Percentiles rank a stretch among this genome's conserved stretches.
These are phyloP conservation scores for Scleroderma bovista DNA, from an alignment of 768 basidiomycete genomes.

Conservation along the genomic window DNA sequence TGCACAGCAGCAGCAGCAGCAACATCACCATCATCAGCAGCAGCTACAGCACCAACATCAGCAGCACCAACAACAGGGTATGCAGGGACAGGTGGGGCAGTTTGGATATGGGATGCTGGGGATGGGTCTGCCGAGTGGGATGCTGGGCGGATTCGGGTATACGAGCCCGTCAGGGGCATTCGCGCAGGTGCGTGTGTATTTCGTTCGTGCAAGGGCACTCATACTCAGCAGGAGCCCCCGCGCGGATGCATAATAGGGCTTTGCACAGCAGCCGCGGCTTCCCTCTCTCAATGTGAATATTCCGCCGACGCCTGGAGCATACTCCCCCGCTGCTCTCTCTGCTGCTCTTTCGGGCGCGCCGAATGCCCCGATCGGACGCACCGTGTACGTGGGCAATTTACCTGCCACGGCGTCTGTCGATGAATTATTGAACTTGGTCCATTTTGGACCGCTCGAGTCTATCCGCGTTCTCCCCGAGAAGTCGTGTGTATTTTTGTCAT, in stretches of 20 bases:
- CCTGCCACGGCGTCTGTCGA: conserved; percentile 95
- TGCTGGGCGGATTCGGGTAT: conserved; percentile 71
- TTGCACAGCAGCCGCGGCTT: conserved; percentile 45
- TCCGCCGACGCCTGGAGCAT: conserved; percentile 64
- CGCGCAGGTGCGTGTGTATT: conserved; percentile 44
- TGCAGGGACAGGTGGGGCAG: conserved; percentile 45
- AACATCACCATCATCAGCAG: no score
- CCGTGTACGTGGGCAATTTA: conserved; percentile 95
- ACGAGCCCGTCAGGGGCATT: conserved; percentile 65
- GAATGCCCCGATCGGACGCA: conserved; percentile 60
- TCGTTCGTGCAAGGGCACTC: neutral
- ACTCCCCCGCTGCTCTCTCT: conserved; percentile 73
- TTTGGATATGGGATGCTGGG: conserved; percentile 73
- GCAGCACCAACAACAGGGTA: conserved; percentile 37
- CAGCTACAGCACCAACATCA: no score
- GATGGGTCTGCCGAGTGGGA: conserved; percentile 70
- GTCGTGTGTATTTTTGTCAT: conserved; percentile 96
- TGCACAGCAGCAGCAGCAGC: conserved; percentile 36
- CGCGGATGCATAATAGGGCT: conserved; percentile 31
- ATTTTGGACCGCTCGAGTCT: conserved; percentile 94
- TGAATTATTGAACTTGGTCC: conserved; percentile 94
- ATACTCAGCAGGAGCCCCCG: neutral
- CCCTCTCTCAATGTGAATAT: conserved; percentile 65
- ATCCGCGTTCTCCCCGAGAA: conserved; percentile 95
- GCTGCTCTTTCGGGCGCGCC: conserved; percentile 64